These are phyloP conservation scores for Nakaseomyces uthaithaninus DNA, from an alignment of 1,139 yeast genomes.

Conservation along the genomic window DNA sequence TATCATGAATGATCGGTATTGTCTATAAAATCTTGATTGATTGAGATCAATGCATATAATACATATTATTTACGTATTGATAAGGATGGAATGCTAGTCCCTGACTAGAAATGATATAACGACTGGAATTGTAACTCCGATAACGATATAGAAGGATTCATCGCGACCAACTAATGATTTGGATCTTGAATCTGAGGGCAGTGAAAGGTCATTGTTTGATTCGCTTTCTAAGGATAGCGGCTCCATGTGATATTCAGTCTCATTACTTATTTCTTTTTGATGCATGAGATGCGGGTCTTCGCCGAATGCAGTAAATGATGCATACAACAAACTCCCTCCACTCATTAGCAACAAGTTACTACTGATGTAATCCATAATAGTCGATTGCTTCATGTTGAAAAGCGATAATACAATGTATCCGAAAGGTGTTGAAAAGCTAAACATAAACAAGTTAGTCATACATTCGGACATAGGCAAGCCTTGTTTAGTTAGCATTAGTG, in stretches of 20 bases:
- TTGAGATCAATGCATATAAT: neutral
- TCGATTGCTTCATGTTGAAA: slow-evolving; percentile 22
- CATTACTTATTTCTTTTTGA: neutral
- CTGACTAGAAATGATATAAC: slow-evolving; percentile 24
- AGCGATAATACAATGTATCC: slow-evolving; percentile 26
- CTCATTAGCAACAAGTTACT: slow-evolving; percentile 30
- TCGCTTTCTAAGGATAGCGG: neutral
- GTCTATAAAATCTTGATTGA: too few relatives aligned
- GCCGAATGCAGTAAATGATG: slow-evolving; percentile 29
- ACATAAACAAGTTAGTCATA: slow-evolving; percentile 27
- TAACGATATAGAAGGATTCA: slow-evolving; percentile 21
- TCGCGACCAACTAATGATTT: slow-evolving; percentile 12
- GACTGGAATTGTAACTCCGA: slow-evolving; percentile 26
- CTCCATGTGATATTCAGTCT: neutral
- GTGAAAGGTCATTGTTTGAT: neutral
- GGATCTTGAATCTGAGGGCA: slow-evolving; percentile 1
- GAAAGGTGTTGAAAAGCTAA: slow-evolving; percentile 30
- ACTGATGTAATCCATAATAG: slow-evolving; percentile 26
- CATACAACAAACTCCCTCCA: slow-evolving; percentile 32
- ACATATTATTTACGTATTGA: too few relatives aligned
- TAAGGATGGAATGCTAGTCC: too few relatives aligned
- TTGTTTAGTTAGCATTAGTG: slow-evolving; percentile 31
- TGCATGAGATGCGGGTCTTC: slow-evolving; percentile 6
- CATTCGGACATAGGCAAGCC: slow-evolving; percentile 26
- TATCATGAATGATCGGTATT: too few relatives aligned